Conservation (phyloP, 352 stramenopile species). For the Aphanomyces cochlioides region DNA sequence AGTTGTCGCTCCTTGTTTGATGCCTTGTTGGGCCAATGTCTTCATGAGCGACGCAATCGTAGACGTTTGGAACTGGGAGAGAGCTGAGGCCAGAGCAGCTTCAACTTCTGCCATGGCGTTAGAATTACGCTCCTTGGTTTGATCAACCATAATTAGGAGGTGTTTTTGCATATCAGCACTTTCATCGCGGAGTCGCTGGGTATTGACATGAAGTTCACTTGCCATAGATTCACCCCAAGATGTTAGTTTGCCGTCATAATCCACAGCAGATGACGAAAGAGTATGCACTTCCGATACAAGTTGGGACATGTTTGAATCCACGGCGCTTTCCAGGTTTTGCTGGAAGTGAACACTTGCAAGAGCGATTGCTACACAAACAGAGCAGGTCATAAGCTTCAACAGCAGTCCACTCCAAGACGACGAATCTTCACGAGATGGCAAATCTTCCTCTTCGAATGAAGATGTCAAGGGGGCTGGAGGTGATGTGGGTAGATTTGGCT, state of each 20-base stretch:
- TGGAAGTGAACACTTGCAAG: constrained; percentile 3
- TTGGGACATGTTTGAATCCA: constrained; percentile 11
- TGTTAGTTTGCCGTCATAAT: not conserved
- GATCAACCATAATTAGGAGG: not conserved
- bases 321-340: not conserved
- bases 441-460: not conserved
- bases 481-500: too few relatives aligned
- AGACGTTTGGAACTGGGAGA: not conserved
- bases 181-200: not conserved
- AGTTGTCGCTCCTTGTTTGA: not conserved
- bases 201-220: not conserved
- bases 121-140: not conserved
- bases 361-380: constrained; percentile 2
- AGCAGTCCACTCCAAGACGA: not conserved
- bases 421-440: not conserved
- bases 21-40: not conserved
- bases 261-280: not conserved
- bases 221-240: not conserved
- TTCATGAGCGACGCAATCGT: constrained; percentile 1
- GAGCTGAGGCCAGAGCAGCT: constrained; percentile 8
- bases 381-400: not conserved
- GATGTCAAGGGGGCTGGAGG: not conserved
- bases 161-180: not conserved
- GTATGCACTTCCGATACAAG: constrained; percentile 5
- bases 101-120: not conserved